These are phyloP conservation scores for Xylaria multiplex DNA, from an alignment of 2,329 filamentous ascomycete genomes.

Conservation along the genomic window DNA sequence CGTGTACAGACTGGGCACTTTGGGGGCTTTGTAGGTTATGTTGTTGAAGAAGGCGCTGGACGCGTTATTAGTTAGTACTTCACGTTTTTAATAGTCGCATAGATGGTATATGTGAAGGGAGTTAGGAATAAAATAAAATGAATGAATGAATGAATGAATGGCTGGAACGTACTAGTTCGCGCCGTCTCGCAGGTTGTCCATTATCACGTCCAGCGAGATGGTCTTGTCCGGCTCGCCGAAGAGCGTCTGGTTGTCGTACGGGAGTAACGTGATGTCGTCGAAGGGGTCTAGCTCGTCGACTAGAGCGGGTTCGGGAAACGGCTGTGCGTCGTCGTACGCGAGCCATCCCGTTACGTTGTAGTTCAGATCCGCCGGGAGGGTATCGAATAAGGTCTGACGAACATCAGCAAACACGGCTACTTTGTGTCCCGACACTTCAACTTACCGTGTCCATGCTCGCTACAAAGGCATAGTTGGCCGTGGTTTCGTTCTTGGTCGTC, in stretches of 20 bases:
- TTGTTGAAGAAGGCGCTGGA: constrained; percentile 74
- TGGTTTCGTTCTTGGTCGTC: constrained; percentile 70
- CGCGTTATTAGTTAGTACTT: neutral
- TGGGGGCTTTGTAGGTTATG: constrained; percentile 77
- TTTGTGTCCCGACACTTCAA: constrained; percentile 27
- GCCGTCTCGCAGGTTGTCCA: constrained; percentile 75
- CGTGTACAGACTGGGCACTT: constrained; percentile 84
- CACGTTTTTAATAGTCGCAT: too few species aligned
- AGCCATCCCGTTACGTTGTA: constrained; percentile 75
- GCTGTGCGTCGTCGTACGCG: constrained; percentile 61
- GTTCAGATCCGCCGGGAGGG: constrained; percentile 73
- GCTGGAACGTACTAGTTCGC: constrained; percentile 70
- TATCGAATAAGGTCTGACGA: constrained; percentile 71
- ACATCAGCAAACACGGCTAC: constrained; percentile 33
- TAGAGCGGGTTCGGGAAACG: constrained; percentile 60
- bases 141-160: too few species aligned
- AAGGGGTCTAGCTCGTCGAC: constrained; percentile 72
- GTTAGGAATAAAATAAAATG: neutral
- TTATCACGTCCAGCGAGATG: constrained; percentile 71
- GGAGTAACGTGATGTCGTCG: constrained; percentile 78
- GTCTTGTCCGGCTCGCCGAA: constrained; percentile 70
- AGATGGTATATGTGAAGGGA: neutral
- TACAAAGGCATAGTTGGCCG: constrained; percentile 73
- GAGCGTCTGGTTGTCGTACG: constrained; percentile 71
- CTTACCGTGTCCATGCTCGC: constrained; percentile 74